A percentile compares a stretch with the other conserved stretches of the same genome.
phyloP scores from a whole-genome alignment of 2,329 filamentous ascomycete species.

The Venturia asperata region DNA sequence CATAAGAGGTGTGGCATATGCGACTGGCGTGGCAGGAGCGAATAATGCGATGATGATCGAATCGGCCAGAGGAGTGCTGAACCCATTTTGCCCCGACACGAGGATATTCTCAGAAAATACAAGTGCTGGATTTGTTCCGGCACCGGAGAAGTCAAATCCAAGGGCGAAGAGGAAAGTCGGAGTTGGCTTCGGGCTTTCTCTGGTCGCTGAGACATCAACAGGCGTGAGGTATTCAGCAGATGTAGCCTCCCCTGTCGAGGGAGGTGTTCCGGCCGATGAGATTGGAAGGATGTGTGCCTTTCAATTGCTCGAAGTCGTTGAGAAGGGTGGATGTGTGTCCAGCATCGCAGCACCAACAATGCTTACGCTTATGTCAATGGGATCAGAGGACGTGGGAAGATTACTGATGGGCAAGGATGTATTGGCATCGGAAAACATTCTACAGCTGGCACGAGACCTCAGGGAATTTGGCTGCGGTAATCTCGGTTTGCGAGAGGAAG shows the following conservation, averaged over 20 bases:
- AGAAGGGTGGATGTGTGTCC: conserved; percentile 74
- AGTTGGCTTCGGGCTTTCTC: conserved; percentile 81
- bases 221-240: conserved; percentile 87
- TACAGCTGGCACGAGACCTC: conserved; percentile 76
- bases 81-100: conserved; percentile 77
- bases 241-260: conserved; percentile 62
- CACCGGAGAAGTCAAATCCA: conserved; percentile 58
- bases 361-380: conserved; percentile 93
- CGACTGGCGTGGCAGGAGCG: conserved; percentile 80
- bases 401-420: conserved; percentile 75
- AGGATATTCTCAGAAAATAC: conserved; percentile 72
- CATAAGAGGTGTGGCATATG: conserved; percentile 88
- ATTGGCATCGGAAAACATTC: conserved; percentile 69
- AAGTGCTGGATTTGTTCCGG: conserved; percentile 53
- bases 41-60: conserved; percentile 97
- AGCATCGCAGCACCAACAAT: conserved; percentile 65
- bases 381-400: conserved; percentile 87
- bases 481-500: conserved; percentile 79
- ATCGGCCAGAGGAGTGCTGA: conserved; percentile 76
- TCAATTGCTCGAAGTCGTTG: conserved; percentile 77
- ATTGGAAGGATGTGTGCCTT: conserved; percentile 82
- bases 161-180: conserved; percentile 55
- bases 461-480: conserved; percentile 82
- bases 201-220: conserved; percentile 88
- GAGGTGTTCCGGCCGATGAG: conserved; percentile 82